Conservation (phyloP, 2,329 filamentous ascomycete species). For the Pestalotiopsis sp. region DNA sequence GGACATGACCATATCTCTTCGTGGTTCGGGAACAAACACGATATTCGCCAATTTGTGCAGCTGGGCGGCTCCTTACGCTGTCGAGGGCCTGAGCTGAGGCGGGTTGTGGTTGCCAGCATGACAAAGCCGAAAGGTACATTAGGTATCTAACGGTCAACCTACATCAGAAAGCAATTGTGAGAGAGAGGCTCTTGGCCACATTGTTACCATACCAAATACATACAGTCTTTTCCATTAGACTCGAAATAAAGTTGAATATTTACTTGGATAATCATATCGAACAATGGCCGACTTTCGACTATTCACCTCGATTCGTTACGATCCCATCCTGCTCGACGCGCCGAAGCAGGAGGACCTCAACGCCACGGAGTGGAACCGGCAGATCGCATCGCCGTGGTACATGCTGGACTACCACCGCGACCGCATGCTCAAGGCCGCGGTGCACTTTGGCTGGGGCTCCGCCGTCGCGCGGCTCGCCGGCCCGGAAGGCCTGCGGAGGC, state of each 20-base stretch:
- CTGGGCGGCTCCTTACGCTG: too few relatives aligned
- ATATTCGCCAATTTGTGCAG: too few relatives aligned
- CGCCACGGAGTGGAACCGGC: constrained; percentile 55
- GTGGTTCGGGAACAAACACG: too few relatives aligned
- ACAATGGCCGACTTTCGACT: constrained; percentile 56
- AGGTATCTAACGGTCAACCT: too few relatives aligned
- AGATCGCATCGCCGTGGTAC: constrained; percentile 67
- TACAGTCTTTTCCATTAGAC: too few relatives aligned
- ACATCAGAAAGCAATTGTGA: too few relatives aligned
- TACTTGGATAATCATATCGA: neutral
- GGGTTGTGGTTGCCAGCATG: too few relatives aligned
- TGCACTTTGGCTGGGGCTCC: constrained; percentile 55
- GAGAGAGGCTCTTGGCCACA: too few relatives aligned
- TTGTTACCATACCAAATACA: too few relatives aligned
- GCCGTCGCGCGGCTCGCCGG: constrained; percentile 50
- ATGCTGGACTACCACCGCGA: constrained; percentile 80
- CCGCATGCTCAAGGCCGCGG: constrained; percentile 69
- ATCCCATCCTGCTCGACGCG: constrained; percentile 55
- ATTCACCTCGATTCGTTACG: constrained; percentile 74
- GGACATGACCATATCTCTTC: too few relatives aligned
- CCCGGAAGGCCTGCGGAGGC: constrained; percentile 42
- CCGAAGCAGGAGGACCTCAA: constrained; percentile 35
- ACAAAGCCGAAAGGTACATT: too few relatives aligned
- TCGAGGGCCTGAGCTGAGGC: too few relatives aligned
- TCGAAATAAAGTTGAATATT: neutral